phyloP scores from a whole-genome alignment of 2,329 filamentous ascomycete genomes.

The Cladosporium sp. region DNA sequence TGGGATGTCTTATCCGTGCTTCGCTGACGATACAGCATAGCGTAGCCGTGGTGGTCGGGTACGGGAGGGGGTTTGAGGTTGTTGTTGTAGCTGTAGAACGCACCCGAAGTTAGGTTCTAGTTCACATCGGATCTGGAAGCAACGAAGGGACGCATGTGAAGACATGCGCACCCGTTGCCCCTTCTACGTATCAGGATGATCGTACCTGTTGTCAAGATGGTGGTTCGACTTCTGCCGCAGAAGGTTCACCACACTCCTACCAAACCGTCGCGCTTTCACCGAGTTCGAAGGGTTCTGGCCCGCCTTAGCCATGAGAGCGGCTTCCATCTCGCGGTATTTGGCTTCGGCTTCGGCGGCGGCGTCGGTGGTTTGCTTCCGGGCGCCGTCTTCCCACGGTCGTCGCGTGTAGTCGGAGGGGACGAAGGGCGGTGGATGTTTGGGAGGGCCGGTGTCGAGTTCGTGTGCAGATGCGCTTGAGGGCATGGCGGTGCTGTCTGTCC shows the following conservation, averaged over 20 bases:
- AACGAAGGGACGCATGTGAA: background rate
- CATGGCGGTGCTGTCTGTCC: background rate
- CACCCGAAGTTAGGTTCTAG: slow-evolving; percentile 1
- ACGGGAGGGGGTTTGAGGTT: background rate
- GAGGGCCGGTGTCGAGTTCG: background rate
- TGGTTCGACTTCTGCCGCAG: slow-evolving; percentile 27
- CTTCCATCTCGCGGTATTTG: slow-evolving; percentile 29
- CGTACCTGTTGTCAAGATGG: slow-evolving; percentile 7
- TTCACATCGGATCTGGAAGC: background rate
- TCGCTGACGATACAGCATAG: background rate
- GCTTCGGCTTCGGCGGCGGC: slow-evolving; percentile 21
- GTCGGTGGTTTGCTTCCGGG: slow-evolving; percentile 23
- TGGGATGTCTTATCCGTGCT: background rate
- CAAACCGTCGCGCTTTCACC: slow-evolving; percentile 31
- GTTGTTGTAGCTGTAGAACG: slow-evolving; percentile 1
- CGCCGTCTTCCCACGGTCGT: slow-evolving; percentile 31
- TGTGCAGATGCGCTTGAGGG: slow-evolving; percentile 6
- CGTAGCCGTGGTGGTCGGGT: background rate
- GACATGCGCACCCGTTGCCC: background rate
- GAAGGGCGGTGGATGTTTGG: slow-evolving; percentile 22
- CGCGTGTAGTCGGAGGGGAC: slow-evolving; percentile 29
- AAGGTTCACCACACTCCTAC: slow-evolving; percentile 31
- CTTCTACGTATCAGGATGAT: slow-evolving; percentile 3
- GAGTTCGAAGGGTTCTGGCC: slow-evolving; percentile 25
- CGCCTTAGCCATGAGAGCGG: slow-evolving; percentile 16